Evolutionary conservation across 768 basidiomycete species (phyloP).

Genomic region (Auricularia sp.): DNA sequence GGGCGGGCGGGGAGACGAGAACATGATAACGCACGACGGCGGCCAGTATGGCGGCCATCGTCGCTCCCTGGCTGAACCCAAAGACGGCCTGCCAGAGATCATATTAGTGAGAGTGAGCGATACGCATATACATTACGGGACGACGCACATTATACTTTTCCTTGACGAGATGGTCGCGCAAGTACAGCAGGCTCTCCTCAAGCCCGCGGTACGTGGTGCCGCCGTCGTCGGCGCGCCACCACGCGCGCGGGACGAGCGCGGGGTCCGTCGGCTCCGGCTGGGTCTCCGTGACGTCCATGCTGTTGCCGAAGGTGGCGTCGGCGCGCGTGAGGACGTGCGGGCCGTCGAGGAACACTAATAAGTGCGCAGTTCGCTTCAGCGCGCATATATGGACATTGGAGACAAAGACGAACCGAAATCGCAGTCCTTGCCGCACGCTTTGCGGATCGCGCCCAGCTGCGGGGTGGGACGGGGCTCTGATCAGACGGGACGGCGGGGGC

Average conservation of each 20-base stretch:
- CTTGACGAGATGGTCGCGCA: slow-evolving; percentile 48
- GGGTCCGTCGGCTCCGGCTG: slow-evolving; percentile 24
- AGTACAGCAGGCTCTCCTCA: slow-evolving; percentile 41
- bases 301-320: not conserved
- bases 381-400: not conserved
- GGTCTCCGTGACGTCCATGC: not conserved
- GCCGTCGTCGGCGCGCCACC: slow-evolving; percentile 49
- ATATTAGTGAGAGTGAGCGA: not conserved
- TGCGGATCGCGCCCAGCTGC: slow-evolving; percentile 65
- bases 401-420: slow-evolving; percentile 44
- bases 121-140: not conserved
- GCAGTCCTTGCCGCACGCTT: slow-evolving; percentile 52
- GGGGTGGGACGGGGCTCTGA: slow-evolving; percentile 1
- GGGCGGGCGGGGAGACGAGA: not conserved
- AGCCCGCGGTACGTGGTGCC: slow-evolving; percentile 45
- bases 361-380: slow-evolving; percentile 1
- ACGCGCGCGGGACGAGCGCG: too few relatives aligned
- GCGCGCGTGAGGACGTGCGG: too few relatives aligned
- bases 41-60: slow-evolving; percentile 58
- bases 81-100: slow-evolving; percentile 51
- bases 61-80: slow-evolving; percentile 79
- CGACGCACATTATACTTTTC: slow-evolving; percentile 52
- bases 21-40: slow-evolving; percentile 44
- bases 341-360: not conserved
- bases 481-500: not conserved